phyloP scores from a whole-genome alignment of 2,329 filamentous ascomycete species.

The Dactylellina sp. region DNA sequence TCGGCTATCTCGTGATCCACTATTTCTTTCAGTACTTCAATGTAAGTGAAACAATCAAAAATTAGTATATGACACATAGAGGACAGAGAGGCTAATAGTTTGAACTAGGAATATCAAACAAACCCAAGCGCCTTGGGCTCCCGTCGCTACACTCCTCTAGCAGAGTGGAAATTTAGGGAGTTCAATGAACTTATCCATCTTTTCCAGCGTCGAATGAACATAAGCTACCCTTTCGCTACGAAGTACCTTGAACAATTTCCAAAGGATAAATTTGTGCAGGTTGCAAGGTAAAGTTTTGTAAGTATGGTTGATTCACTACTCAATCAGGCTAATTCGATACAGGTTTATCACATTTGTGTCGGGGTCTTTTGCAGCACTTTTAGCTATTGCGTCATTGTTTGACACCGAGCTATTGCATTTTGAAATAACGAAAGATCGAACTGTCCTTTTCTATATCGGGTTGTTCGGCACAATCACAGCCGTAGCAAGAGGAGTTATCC shows the following conservation, averaged over 20 bases:
- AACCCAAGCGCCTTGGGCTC: conserved; percentile 89
- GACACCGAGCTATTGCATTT: conserved; percentile 95
- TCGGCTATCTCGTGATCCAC: conserved; percentile 85
- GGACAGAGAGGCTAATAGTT: not conserved
- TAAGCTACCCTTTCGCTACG: conserved; percentile 93
- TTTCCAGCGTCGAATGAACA: conserved; percentile 87
- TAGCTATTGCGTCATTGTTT: conserved; percentile 84
- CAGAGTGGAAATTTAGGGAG: conserved; percentile 97
- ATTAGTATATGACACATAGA: not conserved
- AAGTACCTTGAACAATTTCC: conserved; percentile 96
- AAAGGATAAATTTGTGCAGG: conserved; percentile 89
- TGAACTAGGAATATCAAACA: conserved; percentile 84
- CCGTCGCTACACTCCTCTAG: conserved; percentile 89
- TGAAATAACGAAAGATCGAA: conserved; percentile 88
- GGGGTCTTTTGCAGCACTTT: conserved; percentile 85
- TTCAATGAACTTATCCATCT: conserved; percentile 97
- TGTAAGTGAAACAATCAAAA: conserved; percentile 66
- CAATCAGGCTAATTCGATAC: not conserved
- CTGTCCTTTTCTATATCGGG: conserved; percentile 89
- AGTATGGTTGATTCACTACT: not conserved
- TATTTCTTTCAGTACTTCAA: conserved; percentile 97
- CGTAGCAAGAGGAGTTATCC: conserved; percentile 82
- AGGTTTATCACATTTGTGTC: conserved; percentile 86
- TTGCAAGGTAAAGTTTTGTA: conserved; percentile 68
- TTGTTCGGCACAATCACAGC: conserved; percentile 86